phyloP scores from a whole-genome alignment of 495 filamentous ascomycete genomes.

The Recurvomyces mirabilis region DNA sequence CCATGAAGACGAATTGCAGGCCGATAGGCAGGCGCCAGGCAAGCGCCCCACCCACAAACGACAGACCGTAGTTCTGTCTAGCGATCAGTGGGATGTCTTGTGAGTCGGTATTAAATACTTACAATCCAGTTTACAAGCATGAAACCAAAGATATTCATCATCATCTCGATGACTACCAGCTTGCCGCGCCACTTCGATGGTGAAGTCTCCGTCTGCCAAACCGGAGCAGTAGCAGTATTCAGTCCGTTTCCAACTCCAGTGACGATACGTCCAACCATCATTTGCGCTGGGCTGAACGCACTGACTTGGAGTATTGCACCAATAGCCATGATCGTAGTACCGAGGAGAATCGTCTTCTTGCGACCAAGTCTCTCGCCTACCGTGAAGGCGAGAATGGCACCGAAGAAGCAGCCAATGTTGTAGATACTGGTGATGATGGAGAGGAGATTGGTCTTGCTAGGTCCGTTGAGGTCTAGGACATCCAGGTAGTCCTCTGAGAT shows the following conservation, averaged over 20 bases:
- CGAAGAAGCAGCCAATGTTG: slow-evolving; percentile 8
- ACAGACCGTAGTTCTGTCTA: slow-evolving; percentile 21
- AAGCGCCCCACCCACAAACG: neutral
- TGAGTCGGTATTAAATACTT: too few relatives aligned
- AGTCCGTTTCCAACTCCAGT: slow-evolving; percentile 26
- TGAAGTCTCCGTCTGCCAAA: slow-evolving; percentile 30
- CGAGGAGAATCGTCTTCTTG: slow-evolving; percentile 8
- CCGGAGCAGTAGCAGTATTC: slow-evolving; percentile 27
- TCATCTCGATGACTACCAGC: slow-evolving; percentile 27
- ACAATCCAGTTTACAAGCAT: slow-evolving; percentile 30
- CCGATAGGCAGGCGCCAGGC: slow-evolving; percentile 8
- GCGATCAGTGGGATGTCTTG: too few relatives aligned
- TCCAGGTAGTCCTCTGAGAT: slow-evolving; percentile 4
- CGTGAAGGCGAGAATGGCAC: slow-evolving; percentile 6
- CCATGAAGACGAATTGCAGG: slow-evolving; percentile 16
- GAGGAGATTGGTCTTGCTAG: slow-evolving; percentile 4
- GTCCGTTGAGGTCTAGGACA: neutral
- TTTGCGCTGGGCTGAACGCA: slow-evolving; percentile 3
- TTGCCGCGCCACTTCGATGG: slow-evolving; percentile 24
- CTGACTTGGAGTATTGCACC: slow-evolving; percentile 8
- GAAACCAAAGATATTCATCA: slow-evolving; percentile 26
- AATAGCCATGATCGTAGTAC: slow-evolving; percentile 4
- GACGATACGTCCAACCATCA: slow-evolving; percentile 10
- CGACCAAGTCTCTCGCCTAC: slow-evolving; percentile 11
- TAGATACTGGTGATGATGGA: slow-evolving; percentile 6